These are phyloP conservation scores for Candida quercuum DNA, from an alignment of 805 yeast species.

Conservation along the genomic window DNA sequence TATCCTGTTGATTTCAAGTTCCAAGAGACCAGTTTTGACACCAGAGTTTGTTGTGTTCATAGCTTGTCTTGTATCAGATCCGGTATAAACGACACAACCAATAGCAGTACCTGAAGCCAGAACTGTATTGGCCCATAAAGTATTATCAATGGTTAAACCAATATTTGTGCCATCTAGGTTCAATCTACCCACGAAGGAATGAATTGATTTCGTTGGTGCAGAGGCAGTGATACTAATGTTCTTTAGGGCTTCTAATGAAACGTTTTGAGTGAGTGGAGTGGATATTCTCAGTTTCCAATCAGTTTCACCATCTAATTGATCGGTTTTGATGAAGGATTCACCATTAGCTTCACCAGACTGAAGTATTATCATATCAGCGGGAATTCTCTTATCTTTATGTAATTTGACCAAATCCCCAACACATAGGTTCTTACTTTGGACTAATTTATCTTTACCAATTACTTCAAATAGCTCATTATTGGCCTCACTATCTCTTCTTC, in stretches of 20 bases:
- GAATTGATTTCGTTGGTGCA: constrained; percentile 83
- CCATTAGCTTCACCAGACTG: constrained; percentile 80
- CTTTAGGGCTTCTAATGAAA: constrained; percentile 45
- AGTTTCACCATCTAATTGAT: constrained; percentile 97
- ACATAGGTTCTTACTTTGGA: constrained; percentile 55
- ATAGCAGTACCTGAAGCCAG: constrained; percentile 89
- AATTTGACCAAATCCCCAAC: constrained; percentile 84
- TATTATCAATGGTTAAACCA: constrained; percentile 80
- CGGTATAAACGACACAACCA: constrained; percentile 87
- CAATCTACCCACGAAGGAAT: constrained; percentile 72
- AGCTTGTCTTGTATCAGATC: constrained; percentile 89
- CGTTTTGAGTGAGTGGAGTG: constrained; percentile 60
- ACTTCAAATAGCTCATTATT: constrained; percentile 81
- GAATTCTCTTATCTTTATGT: constrained; percentile 80
- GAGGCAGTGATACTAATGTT: constrained; percentile 59
- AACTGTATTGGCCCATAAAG: constrained; percentile 98
- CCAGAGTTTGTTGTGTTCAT: constrained; percentile 87
- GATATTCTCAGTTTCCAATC: constrained; percentile 96
- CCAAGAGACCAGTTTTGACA: constrained; percentile 85
- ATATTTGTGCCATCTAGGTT: constrained; percentile 50
- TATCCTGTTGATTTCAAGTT: constrained; percentile 81
- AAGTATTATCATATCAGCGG: constrained; percentile 86
- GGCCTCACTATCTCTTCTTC: constrained; percentile 86
- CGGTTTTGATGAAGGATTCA: constrained; percentile 92
- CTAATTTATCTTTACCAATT: constrained; percentile 38